Evolutionary conservation across 2,329 filamentous ascomycete species (phyloP).

Genomic region (Apiospora pterosperma): DNA sequence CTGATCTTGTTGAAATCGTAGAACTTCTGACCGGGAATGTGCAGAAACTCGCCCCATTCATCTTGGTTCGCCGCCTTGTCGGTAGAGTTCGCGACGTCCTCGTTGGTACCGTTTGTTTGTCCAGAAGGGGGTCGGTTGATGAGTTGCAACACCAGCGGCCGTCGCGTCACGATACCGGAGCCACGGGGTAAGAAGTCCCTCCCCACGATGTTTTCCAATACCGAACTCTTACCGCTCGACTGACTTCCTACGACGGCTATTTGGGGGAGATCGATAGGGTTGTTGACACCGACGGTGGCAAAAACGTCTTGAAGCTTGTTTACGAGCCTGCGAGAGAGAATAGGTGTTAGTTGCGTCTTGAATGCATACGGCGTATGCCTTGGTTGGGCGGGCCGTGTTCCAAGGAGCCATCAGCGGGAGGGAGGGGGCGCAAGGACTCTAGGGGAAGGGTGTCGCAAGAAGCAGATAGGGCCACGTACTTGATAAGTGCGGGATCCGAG

Average conservation of each 20-base stretch:
- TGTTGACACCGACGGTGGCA: slow-evolving; percentile 96
- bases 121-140: slow-evolving; percentile 53
- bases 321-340: slow-evolving; percentile 61
- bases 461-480: slow-evolving; percentile 39
- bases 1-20: slow-evolving; percentile 44
- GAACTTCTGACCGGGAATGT: slow-evolving; percentile 82
- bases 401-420: slow-evolving; percentile 9
- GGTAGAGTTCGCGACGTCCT: slow-evolving; percentile 61
- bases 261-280: slow-evolving; percentile 60
- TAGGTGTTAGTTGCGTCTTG: slow-evolving; percentile 22
- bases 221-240: slow-evolving; percentile 53
- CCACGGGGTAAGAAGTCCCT: slow-evolving; percentile 97
- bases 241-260: slow-evolving; percentile 52
- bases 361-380: neutral
- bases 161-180: slow-evolving; percentile 93
- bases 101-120: slow-evolving; percentile 70
- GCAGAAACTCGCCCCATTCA: slow-evolving; percentile 98
- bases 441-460: slow-evolving; percentile 14
- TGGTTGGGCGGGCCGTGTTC: neutral
- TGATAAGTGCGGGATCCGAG: slow-evolving; percentile 64
- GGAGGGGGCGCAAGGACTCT: slow-evolving; percentile 18
- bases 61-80: slow-evolving; percentile 89
- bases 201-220: slow-evolving; percentile 50
- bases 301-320: slow-evolving; percentile 99
- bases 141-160: slow-evolving; percentile 80